Conservation (phyloP, 306 rosid species). For the Chamaecrista fasciculata region DNA sequence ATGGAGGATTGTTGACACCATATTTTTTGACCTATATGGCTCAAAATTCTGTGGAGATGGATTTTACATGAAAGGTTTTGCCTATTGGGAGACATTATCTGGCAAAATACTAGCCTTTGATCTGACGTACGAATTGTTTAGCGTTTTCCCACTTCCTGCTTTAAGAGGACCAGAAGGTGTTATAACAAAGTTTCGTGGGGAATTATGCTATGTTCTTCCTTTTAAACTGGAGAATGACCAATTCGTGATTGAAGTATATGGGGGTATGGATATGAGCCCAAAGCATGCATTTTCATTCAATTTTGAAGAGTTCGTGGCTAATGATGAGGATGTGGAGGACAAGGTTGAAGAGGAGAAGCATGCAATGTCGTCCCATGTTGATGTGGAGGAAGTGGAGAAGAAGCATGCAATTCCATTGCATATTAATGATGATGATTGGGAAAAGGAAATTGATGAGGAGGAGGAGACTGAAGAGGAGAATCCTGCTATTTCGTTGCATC, state of each 20-base stretch:
- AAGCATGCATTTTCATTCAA: slow-evolving; percentile 21
- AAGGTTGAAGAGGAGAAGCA: no score
- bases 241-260: slow-evolving; percentile 26
- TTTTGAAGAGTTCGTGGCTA: neutral
- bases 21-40: slow-evolving; percentile 21
- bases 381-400: no score
- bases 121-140: slow-evolving; percentile 30
- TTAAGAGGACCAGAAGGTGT: slow-evolving; percentile 24
- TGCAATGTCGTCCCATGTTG: no score
- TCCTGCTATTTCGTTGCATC: no score
- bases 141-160: slow-evolving; percentile 28
- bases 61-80: slow-evolving; percentile 19
- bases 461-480: no score
- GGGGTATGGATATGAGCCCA: slow-evolving; percentile 34
- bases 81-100: slow-evolving; percentile 36
- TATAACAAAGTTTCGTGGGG: slow-evolving; percentile 27
- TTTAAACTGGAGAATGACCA: neutral
- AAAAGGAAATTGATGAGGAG: no score
- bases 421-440: no score
- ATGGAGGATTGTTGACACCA: slow-evolving; percentile 28
- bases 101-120: slow-evolving; percentile 31
- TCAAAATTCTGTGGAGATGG: slow-evolving; percentile 27
- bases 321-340: neutral
- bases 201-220: slow-evolving; percentile 40
- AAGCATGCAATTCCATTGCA: no score